A percentile compares a stretch with the other conserved stretches of the same genome.
These are phyloP conservation scores for Trypethelium eluteriae DNA, from an alignment of 495 filamentous ascomycete species.

Conservation along the genomic window DNA sequence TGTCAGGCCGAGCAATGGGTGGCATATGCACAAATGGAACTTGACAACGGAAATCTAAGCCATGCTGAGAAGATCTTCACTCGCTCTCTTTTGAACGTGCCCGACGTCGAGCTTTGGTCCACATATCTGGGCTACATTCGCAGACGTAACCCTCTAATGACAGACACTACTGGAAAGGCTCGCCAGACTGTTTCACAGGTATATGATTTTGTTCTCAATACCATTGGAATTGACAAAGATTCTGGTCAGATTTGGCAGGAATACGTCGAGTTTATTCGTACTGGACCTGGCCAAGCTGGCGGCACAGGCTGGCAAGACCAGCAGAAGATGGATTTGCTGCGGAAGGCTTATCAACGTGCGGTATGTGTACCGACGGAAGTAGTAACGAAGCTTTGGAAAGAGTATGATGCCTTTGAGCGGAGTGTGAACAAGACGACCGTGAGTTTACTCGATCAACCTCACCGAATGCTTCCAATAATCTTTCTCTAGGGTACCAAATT, in stretches of 20 bases:
- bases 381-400: conserved; percentile 82
- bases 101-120: conserved; percentile 79
- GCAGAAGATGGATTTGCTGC: conserved; percentile 90
- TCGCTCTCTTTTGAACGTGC: conserved; percentile 60
- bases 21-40: conserved; percentile 77
- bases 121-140: conserved; percentile 94
- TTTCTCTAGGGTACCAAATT: conserved; percentile 71
- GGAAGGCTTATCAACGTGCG: conserved; percentile 85
- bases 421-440: conserved; percentile 81
- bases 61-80: conserved; percentile 75
- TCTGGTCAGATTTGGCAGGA: conserved; percentile 87
- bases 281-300: conserved; percentile 72
- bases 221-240: conserved; percentile 85
- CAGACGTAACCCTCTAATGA: conserved; percentile 74
- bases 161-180: conserved; percentile 66
- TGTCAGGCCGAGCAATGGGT: conserved; percentile 81
- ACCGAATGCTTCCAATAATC: conserved; percentile 18
- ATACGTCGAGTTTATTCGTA: conserved; percentile 83
- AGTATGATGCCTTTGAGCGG: conserved; percentile 94
- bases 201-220: conserved; percentile 84
- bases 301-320: conserved; percentile 89
- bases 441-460: conserved; percentile 24
- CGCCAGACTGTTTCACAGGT: conserved; percentile 69
- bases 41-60: conserved; percentile 67
- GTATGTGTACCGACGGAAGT: conserved; percentile 74